Base-by-base conservation (phyloP, 2,329 filamentous ascomycete genomes). In the Metarhizium guizhouense region DNA sequence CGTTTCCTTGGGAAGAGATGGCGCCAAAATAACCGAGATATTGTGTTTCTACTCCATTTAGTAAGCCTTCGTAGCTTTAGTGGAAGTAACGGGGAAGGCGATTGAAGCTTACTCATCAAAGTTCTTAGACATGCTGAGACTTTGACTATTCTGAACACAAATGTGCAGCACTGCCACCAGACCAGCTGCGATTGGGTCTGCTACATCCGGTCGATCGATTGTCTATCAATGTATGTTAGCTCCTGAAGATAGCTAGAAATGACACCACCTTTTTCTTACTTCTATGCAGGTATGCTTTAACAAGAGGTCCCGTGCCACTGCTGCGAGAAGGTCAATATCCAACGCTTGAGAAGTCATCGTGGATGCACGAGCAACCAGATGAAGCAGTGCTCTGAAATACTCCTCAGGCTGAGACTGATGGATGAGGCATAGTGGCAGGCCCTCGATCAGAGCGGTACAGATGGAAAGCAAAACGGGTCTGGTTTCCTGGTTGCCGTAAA, bases 1-100 rank as follows among this genome's bases (percentile, higher is more conserved):
- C 54, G 47, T 47, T 55, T 60, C 13, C 34, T 43, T 25, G 87
- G 86, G 61, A 90, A 90, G 0, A 91, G 72, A 62, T 87, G 85
- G 55, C 74, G 79, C 64, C 77, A 80, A 61, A 90, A 82, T 1
- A 91, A 66, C 3, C 71, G 65, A 67, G 67, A 47, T 30, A 66
- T 65, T 47, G 70, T 56, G 25, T 68, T 55, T 10, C 67, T 70
- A 38, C 30, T 29, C 43, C 20, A 48, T 51, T 62, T 38, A 64
- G 58, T 7, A 55, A 29, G 14, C 10, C 29, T 13, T 53, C 1
- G 20, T 20, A 10, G 16, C 42, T 40, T 40, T 13, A 6, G 30
- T 7, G 14, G 6, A 52, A 49, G 6, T 13, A 30, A 14, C 18
- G 16, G 45, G 3, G 13, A 6, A 16, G 25, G 13, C 14, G 14